These are phyloP conservation scores for Dactylellina haptotyla DNA, from an alignment of 2,329 filamentous ascomycete genomes.

Conservation along the genomic window DNA sequence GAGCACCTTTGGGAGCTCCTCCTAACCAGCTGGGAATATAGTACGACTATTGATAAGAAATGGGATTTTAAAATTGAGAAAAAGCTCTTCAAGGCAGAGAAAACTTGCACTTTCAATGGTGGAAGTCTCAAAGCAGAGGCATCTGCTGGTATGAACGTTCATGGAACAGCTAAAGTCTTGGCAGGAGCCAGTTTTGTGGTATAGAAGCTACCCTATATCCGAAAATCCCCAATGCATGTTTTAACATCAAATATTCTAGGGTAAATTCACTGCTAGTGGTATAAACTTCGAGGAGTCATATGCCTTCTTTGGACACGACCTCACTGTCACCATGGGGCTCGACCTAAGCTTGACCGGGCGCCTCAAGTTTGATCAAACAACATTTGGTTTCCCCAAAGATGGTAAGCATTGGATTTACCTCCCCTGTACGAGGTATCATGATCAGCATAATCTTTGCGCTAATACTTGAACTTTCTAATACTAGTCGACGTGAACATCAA, in stretches of 20 bases:
- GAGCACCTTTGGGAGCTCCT: constrained; percentile 24
- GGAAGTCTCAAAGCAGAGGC: constrained; percentile 38
- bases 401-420: constrained; percentile 19
- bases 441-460: not conserved
- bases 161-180: constrained; percentile 30
- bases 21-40: not conserved
- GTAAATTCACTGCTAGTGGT: constrained; percentile 36
- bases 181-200: constrained; percentile 40
- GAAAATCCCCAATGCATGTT: constrained; percentile 1
- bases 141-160: constrained; percentile 18
- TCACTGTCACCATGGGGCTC: constrained; percentile 24
- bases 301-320: constrained; percentile 42
- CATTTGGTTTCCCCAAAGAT: constrained; percentile 34
- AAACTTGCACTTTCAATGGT: constrained; percentile 45
- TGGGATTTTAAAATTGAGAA: constrained; percentile 41
- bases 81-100: constrained; percentile 32
- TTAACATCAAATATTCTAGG: constrained; percentile 27
- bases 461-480: constrained; percentile 14
- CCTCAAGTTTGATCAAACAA: constrained; percentile 42
- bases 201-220: constrained; percentile 5
- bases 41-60: constrained; percentile 21
- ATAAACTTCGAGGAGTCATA: constrained; percentile 36
- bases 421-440: not conserved
- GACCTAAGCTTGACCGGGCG: constrained; percentile 33
- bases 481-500: constrained; percentile 35